Evolutionary conservation across 768 basidiomycete species (phyloP), one percentile per base, ranked within the genome.

Genomic region (Clavaria fumosa): DNA sequence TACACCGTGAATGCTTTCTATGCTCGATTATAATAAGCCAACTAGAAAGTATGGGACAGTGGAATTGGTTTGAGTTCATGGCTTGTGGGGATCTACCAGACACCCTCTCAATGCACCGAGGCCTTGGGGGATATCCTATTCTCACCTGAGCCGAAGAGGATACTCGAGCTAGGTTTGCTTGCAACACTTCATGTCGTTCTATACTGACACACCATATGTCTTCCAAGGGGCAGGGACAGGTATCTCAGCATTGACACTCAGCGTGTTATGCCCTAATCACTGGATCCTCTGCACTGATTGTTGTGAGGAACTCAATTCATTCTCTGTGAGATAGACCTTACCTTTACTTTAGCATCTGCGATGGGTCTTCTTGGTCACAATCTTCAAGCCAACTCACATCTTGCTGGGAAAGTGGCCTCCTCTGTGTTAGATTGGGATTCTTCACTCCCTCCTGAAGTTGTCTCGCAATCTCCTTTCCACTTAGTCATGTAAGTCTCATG

Each of bases 1-100:
- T 14, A 24, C 22, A 31, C 33, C 23, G 17, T 35, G 27, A 7
- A 40, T 35, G 9, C 9, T 14, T 22, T 21, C 14, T 20, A 11
- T 6, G 15, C 19, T 34, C n/a, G 4, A 36, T 23, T 34, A 39
- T 44, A 32, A 46, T 45, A 55, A 47, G 27, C 51, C 53, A 37
- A 48, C 23, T 60, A 93, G 90, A 93, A 93, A 86, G 70, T 93
- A 38, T 95, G 90, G 90, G 89, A 93, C 52, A 90, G 88, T 30
- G 90, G 90, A 2, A 66, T 93, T 33, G 88, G 83, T 4, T 58
- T 90, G 14, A 77, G 80, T 40, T 70, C 85, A 2, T 90, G 83
- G 83, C 59, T 93, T 3, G 60, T 69, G 20, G 55, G 42, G 45
- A 51, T 59, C 37, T 50, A 48, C 27, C 47, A 47, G 9, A 40